Evolutionary conservation across 2,329 filamentous ascomycete species (phyloP).

Genomic region (Mariannaea sp.): DNA sequence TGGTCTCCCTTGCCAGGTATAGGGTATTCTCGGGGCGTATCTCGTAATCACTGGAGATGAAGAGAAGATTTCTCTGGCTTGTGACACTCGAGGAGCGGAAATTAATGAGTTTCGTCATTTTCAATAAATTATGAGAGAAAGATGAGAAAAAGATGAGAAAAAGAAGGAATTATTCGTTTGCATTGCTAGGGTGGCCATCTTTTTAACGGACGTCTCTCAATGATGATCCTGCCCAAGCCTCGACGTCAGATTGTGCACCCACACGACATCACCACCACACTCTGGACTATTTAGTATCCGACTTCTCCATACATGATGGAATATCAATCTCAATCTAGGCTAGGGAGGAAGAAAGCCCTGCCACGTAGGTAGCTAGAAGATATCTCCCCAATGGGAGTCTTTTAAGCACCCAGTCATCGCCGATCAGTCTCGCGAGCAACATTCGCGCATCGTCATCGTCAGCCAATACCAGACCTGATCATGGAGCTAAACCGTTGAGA

Average conservation of each 20-base stretch:
- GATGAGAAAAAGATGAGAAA: background rate
- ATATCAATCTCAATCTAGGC: too few relatives aligned
- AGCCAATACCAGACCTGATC: background rate
- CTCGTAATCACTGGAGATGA: too few relatives aligned
- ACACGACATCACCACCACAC: background rate
- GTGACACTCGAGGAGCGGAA: too few relatives aligned
- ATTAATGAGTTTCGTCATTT: too few relatives aligned
- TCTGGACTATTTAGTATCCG: background rate
- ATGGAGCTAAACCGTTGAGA: background rate
- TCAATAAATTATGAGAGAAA: background rate
- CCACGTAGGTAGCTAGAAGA: too few relatives aligned
- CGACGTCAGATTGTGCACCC: constrained; percentile 5
- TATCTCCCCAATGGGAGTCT: background rate
- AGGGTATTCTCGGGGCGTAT: constrained; percentile 14
- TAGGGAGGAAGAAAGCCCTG: too few relatives aligned
- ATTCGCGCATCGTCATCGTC: background rate
- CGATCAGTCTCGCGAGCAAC: background rate
- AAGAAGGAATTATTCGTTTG: background rate
- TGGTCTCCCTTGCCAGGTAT: constrained; percentile 6
- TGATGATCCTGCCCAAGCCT: background rate
- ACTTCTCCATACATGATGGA: background rate
- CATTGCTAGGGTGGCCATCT: background rate
- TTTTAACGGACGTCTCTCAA: constrained; percentile 3
- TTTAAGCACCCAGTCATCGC: background rate
- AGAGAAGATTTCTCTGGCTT: background rate